Conservation (phyloP, 2,329 filamentous ascomycete species). For the Xylaria sp. region DNA sequence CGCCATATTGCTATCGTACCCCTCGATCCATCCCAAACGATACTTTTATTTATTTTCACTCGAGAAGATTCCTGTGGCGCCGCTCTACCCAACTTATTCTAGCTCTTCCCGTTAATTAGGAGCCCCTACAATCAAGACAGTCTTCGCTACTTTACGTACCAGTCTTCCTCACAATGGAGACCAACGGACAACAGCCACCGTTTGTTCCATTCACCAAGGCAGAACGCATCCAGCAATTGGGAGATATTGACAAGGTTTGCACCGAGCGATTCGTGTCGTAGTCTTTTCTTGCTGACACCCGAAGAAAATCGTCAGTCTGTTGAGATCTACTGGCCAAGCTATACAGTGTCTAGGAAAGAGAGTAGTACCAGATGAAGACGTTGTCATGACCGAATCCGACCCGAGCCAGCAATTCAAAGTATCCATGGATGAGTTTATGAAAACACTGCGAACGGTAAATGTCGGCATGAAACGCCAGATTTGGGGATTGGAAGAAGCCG, state of each 20-base stretch:
- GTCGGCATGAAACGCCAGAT: slow-evolving; percentile 80
- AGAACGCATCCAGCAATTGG: slow-evolving; percentile 83
- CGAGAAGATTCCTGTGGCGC: not conserved
- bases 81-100: not conserved
- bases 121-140: not conserved
- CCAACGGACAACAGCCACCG: slow-evolving; percentile 40
- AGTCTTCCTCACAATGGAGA: slow-evolving; percentile 34
- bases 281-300: slow-evolving; percentile 41
- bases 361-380: slow-evolving; percentile 45
- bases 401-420: slow-evolving; percentile 67
- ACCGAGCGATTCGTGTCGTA: not conserved
- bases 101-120: not conserved
- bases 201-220: slow-evolving; percentile 73
- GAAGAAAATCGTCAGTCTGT: slow-evolving; percentile 56
- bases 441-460: slow-evolving; percentile 77
- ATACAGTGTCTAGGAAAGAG: slow-evolving; percentile 70
- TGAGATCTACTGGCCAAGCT: slow-evolving; percentile 69
- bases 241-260: slow-evolving; percentile 76
- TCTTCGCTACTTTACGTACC: not conserved
- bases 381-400: slow-evolving; percentile 55
- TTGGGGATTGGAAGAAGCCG: slow-evolving; percentile 82
- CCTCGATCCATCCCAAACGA: not conserved
- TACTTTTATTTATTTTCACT: too few relatives aligned
- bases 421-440: slow-evolving; percentile 74
- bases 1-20: not conserved